These are phyloP conservation scores for Candida pseudoviswanathii DNA, from an alignment of 1,139 yeast genomes.

Conservation along the genomic window DNA sequence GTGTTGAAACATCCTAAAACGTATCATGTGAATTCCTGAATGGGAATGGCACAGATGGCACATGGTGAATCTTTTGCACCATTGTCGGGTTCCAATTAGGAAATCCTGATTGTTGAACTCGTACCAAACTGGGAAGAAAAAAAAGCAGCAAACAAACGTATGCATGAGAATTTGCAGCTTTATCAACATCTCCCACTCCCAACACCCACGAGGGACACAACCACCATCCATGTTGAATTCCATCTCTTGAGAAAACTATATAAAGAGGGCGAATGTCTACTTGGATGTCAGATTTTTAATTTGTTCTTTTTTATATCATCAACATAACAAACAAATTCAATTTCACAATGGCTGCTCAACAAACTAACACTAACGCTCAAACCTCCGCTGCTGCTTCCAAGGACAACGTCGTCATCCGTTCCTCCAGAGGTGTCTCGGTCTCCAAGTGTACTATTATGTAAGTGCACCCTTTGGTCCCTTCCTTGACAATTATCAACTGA, in stretches of 20 bases:
- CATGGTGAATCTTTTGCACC: background rate
- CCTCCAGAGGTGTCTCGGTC: background rate
- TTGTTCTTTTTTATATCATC: background rate
- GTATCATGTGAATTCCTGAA: too few relatives aligned
- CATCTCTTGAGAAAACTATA: background rate
- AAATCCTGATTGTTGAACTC: background rate
- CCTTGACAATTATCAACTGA: too few relatives aligned
- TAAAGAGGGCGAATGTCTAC: background rate
- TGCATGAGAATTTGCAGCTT: background rate
- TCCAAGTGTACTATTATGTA: constrained; percentile 10
- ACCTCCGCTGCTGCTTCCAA: constrained; percentile 8
- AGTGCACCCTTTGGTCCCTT: background rate
- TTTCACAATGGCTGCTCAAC: constrained; percentile 13
- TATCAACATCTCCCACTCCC: background rate
- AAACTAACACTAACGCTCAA: constrained; percentile 2
- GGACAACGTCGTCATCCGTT: constrained; percentile 4
- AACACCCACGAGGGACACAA: background rate
- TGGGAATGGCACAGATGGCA: too few relatives aligned
- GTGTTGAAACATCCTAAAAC: background rate
- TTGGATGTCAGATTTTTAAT: background rate
- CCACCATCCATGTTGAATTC: background rate
- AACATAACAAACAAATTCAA: constrained; percentile 1
- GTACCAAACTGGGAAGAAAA: background rate
- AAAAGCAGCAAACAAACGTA: background rate
- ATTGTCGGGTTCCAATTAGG: constrained; percentile 1